Evolutionary conservation across 306 rosid genomes (phyloP), one percentile per base, ranked within the genome.

Genomic region (Chamaecrista fasciculata): DNA sequence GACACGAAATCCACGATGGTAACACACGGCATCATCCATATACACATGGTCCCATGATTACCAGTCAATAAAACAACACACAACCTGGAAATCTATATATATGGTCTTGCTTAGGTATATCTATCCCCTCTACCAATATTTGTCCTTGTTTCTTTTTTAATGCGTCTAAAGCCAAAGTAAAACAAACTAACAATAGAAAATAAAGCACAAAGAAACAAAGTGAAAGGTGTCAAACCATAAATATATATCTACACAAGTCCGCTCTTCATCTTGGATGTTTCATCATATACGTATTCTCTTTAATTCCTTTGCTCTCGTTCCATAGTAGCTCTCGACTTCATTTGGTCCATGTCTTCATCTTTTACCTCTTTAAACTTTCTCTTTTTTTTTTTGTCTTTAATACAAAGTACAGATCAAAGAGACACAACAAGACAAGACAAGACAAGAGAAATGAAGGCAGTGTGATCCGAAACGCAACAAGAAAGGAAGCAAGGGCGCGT

Each of bases 141-240:
- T 70, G 39, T 20, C 62, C 33, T 44, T 74, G 46, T 69, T 69
- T 33, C 70, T 49, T 62, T 23, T n/a, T n/a, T n/a, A n/a, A 1
- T 8, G 42, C 0, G 40, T 40, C 40, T 8, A 44, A 65, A 56
- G 65, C 69, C 14, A 64, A 62, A 69, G 76, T 4, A 2, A 66
- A 53, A 71, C 33, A 66, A 39, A 61, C 2, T 16, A 63, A 67
- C 61, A 64, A n/a, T n/a, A 36, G 28, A 19, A 67, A 36, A 71
- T 20, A 87, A 75, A 78, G 74, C 16, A 47, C 56, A 69, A 64
- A 46, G 21, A 42, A 67, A 31, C 37, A 75, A 62, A 65, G 74
- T 24, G 18, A 73, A 51, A 33, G 47, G n/a, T n/a, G n/a, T n/a
- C n/a, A n/a, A n/a, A n/a, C n/a, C n/a, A n/a, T n/a, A n/a, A n/a